A percentile compares a stretch with the other conserved stretches of the same genome.
Evolutionary conservation across 768 basidiomycete species (phyloP).

Genomic region (Mycena galopus): DNA sequence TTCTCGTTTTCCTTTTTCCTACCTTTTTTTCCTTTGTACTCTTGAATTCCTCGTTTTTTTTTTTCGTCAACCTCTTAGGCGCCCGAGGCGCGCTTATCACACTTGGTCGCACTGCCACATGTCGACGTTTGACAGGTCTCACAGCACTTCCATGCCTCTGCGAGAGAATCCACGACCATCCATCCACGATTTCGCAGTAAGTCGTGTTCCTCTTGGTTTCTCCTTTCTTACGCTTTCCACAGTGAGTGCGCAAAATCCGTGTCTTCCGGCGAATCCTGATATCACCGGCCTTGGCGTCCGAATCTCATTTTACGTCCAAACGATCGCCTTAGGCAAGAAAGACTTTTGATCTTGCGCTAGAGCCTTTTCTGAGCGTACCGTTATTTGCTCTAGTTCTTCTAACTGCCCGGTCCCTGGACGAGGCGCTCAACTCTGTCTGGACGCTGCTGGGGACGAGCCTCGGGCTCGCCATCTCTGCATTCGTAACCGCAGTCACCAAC

Average conservation of each 20-base stretch:
- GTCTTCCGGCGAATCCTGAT: constrained; percentile 37
- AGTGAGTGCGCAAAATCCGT: constrained; percentile 6
- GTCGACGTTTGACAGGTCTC: neutral
- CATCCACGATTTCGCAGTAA: neutral
- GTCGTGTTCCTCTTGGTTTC: neutral
- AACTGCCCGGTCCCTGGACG: constrained; percentile 37
- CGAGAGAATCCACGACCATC: neutral
- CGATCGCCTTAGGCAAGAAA: constrained; percentile 37
- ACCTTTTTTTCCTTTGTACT: too few relatives aligned
- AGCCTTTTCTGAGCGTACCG: neutral
- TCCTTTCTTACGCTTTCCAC: neutral
- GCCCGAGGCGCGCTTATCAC: too few relatives aligned
- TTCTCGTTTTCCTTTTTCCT: too few relatives aligned
- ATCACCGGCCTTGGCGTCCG: constrained; percentile 45
- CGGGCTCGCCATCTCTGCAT: constrained; percentile 42
- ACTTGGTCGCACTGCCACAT: neutral
- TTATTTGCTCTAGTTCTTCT: constrained; percentile 29
- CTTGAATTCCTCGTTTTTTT: too few relatives aligned
- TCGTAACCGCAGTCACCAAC: constrained; percentile 36
- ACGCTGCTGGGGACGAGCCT: constrained; percentile 42
- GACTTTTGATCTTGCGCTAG: neutral
- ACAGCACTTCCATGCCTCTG: neutral
- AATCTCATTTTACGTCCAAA: constrained; percentile 44
- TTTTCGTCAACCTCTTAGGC: too few relatives aligned
- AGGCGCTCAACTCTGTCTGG: constrained; percentile 42